These are phyloP conservation scores for Euphrasia arctica DNA, from an alignment of 305 asterid genomes.

Conservation along the genomic window DNA sequence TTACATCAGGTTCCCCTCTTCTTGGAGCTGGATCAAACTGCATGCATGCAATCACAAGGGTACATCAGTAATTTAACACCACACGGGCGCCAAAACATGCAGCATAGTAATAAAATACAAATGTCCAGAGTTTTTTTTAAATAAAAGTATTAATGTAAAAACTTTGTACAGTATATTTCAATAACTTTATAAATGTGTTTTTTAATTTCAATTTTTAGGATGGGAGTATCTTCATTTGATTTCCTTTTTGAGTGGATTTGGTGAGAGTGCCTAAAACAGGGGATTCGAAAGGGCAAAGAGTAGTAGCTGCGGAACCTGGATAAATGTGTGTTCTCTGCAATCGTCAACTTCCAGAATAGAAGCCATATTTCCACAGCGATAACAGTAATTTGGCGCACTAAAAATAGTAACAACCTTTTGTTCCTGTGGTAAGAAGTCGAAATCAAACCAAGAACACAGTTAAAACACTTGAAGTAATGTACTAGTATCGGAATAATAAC, in stretches of 20 bases:
- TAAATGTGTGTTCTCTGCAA: constrained; percentile 84
- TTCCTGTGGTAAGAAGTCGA: constrained; percentile 42
- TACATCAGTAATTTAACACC: neutral
- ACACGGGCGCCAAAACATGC: neutral
- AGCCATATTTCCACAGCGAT: constrained; percentile 98
- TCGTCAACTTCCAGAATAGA: constrained; percentile 95
- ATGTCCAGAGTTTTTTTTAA: neutral
- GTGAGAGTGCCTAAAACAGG: too few relatives aligned
- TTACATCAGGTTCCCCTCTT: constrained; percentile 98
- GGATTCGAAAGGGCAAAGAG: neutral
- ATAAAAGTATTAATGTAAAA: too few relatives aligned
- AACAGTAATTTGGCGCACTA: constrained; percentile 92
- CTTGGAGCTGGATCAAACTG: constrained; percentile 99
- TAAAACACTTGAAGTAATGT: neutral
- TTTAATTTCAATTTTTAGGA: too few relatives aligned
- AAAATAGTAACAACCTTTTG: constrained; percentile 95
- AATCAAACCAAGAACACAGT: neutral
- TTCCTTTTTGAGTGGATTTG: too few relatives aligned
- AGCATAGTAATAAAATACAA: neutral
- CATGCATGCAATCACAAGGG: constrained; percentile 32
- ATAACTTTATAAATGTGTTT: too few relatives aligned
- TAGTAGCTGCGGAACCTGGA: constrained; percentile 56
- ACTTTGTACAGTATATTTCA: too few relatives aligned
- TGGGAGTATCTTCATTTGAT: too few relatives aligned
- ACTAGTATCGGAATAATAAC: neutral